A percentile compares a stretch with the other conserved stretches of the same genome.
These are phyloP conservation scores for Calonectria hongkongensis DNA, from an alignment of 2,329 filamentous ascomycete genomes.

Conservation along the genomic window DNA sequence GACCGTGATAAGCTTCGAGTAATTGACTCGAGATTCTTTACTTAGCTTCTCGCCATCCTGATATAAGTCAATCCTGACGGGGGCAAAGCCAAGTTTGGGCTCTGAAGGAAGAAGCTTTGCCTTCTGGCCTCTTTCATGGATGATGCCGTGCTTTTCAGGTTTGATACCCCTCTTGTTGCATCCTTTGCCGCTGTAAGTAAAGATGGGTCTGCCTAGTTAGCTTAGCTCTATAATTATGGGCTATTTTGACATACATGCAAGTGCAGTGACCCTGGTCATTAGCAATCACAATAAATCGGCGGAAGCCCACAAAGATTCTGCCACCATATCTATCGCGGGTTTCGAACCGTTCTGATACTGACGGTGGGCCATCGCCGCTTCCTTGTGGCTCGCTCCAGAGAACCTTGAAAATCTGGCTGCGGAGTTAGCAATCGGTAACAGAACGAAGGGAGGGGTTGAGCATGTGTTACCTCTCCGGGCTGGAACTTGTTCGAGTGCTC, in stretches of 20 bases:
- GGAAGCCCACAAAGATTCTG: conserved; percentile 69
- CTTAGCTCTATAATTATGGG: neutral
- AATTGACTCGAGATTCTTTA: conserved; percentile 73
- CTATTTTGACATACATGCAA: conserved; percentile 69
- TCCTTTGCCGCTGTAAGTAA: conserved; percentile 72
- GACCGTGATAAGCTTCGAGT: conserved; percentile 73
- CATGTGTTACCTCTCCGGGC: conserved; percentile 62
- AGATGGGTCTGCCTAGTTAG: conserved; percentile 67
- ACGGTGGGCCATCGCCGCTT: conserved; percentile 54
- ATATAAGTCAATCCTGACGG: conserved; percentile 67
- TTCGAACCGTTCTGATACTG: conserved; percentile 59
- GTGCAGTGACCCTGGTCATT: conserved; percentile 72
- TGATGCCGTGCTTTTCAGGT: conserved; percentile 71
- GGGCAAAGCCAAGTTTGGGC: conserved; percentile 67
- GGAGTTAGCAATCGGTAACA: neutral
- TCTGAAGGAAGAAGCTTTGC: conserved; percentile 63
- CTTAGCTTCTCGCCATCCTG: conserved; percentile 67
- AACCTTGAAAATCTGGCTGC: conserved; percentile 71
- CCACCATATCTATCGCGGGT: conserved; percentile 60
- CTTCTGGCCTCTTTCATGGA: conserved; percentile 62
- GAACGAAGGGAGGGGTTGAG: neutral
- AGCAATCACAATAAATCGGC: conserved; percentile 73
- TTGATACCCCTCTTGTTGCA: conserved; percentile 74
- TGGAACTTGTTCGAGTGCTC: conserved; percentile 62
- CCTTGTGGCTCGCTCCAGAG: conserved; percentile 73